Base-by-base conservation (phyloP, 208 protist genomes). In the Phytomonas sp. region DNA sequence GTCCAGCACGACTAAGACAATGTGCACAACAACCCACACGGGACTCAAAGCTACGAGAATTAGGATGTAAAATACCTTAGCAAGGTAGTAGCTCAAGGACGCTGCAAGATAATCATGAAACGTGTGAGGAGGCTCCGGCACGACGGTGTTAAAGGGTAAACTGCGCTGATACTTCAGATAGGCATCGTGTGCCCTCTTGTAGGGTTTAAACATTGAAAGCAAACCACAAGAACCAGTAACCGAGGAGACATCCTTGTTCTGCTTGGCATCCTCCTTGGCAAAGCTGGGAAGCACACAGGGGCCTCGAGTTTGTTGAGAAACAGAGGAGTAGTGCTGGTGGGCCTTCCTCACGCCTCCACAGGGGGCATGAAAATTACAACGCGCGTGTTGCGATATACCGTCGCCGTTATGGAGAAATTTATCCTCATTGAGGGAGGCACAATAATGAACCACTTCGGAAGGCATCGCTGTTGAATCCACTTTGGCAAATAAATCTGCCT, bases 71-170 rank as follows among this genome's bases (percentile, higher is more conserved):
- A 60, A 12, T 61, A 40, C 26, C 62, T 69, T 14, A 62, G 31
- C 11, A 67, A 69, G 8, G 59, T 56, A 16, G 49, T 33, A 64
- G 67, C 64, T 63, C 60, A 78, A 10, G 80, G 12, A 30, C 78
- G 56, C 23, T 64, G 67, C 11, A 60, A 90, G 26, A 60, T 83
- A 76, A 60, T 81, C 82, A 5, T 77, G 69, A 42, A 89, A 70
- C 29, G 81, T 88, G 69, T 75, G 78, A 32, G 86, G 86, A 3
- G 82, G 84, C 67, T 77, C 78, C 23, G 82, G 80, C 23, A 91
- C 87, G 37, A 94, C 81, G 12, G 84, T 92, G 60, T 75, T 67
- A 69, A 82, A 91, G 23, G 83, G 77, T 37, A 93, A 74, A 5
- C 69, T 65, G 34, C 72, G 74, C 69, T 82, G 78, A 64, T 91